phyloP scores from a whole-genome alignment of 2,329 filamentous ascomycete genomes.

The Bimuria novae-zelandiae region DNA sequence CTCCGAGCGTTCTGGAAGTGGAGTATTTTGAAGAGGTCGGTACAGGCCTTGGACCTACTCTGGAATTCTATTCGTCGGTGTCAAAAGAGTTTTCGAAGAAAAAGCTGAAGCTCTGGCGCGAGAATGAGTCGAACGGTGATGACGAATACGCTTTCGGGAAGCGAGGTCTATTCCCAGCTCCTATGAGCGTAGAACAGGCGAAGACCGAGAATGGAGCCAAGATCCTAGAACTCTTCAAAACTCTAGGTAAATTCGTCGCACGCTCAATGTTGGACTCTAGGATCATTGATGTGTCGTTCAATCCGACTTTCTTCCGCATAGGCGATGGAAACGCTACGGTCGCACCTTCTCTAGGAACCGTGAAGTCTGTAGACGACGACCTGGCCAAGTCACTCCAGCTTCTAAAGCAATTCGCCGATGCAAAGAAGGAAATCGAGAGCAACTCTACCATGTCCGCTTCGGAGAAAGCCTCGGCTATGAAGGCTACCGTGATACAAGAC shows the following conservation, averaged over 20 bases:
- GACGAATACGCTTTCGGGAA: constrained; percentile 85
- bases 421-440: constrained; percentile 81
- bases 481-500: constrained; percentile 74
- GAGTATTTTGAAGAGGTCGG: constrained; percentile 99
- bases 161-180: constrained; percentile 87
- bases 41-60: constrained; percentile 89
- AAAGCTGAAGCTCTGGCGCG: constrained; percentile 95
- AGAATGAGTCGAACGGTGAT: constrained; percentile 74
- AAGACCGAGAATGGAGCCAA: constrained; percentile 80
- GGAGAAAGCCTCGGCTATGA: constrained; percentile 72
- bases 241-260: constrained; percentile 95
- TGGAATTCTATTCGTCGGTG: constrained; percentile 97
- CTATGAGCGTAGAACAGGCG: constrained; percentile 79
- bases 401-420: constrained; percentile 82
- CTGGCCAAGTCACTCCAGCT: constrained; percentile 83
- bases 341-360: constrained; percentile 82
- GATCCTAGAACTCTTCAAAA: constrained; percentile 85
- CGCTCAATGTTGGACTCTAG: constrained; percentile 97
- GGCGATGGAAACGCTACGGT: constrained; percentile 71
- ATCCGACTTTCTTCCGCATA: constrained; percentile 96
- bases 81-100: constrained; percentile 97
- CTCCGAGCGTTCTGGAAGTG: constrained; percentile 92
- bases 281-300: constrained; percentile 97
- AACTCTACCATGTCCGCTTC: constrained; percentile 66
- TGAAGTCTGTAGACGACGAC: constrained; percentile 86